Percentiles rank a stretch among this genome's conserved stretches.
These are phyloP conservation scores for Hypoxylon cercidicola DNA, from an alignment of 495 filamentous ascomycete species.

Conservation along the genomic window DNA sequence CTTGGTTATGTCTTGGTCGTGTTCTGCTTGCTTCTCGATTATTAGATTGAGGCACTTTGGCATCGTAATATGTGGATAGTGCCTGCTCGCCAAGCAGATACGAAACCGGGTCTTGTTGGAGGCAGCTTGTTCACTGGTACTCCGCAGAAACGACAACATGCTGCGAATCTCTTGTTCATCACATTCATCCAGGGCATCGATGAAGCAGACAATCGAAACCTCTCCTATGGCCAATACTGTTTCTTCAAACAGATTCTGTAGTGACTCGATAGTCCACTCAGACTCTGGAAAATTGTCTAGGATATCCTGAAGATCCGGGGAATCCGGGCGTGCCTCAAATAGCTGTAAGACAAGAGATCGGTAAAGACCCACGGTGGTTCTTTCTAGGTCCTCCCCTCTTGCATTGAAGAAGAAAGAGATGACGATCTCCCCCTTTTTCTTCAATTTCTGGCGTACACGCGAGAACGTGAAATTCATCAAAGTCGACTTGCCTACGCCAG, in stretches of 20 bases:
- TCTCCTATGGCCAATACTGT: slow-evolving; percentile 32
- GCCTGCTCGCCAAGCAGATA: slow-evolving; percentile 61
- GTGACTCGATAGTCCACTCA: slow-evolving; percentile 37
- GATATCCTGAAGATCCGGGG: slow-evolving; percentile 41
- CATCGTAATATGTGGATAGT: slow-evolving; percentile 60
- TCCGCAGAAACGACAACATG: slow-evolving; percentile 3
- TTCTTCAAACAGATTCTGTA: slow-evolving; percentile 46
- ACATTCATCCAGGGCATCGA: slow-evolving; percentile 30
- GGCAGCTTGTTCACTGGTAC: not conserved
- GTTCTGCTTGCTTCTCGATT: slow-evolving; percentile 40
- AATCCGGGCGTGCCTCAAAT: slow-evolving; percentile 17
- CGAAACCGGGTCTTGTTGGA: not conserved
- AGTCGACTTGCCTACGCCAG: slow-evolving; percentile 66
- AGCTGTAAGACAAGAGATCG: slow-evolving; percentile 59
- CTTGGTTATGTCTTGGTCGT: slow-evolving; percentile 39
- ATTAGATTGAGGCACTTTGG: slow-evolving; percentile 43
- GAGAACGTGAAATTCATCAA: slow-evolving; percentile 55
- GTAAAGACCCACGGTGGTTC: slow-evolving; percentile 64
- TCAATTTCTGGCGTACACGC: slow-evolving; percentile 6
- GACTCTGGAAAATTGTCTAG: slow-evolving; percentile 8
- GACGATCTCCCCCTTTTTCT: slow-evolving; percentile 19
- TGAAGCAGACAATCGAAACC: slow-evolving; percentile 23
- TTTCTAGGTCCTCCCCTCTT: slow-evolving; percentile 59
- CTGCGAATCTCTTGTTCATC: slow-evolving; percentile 13
- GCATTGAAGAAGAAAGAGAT: slow-evolving; percentile 64